Evolutionary conservation across 2,329 filamentous ascomycete genomes (phyloP), one percentile per base, ranked within the genome.

Genomic region (Hymenoscyphus repandus): DNA sequence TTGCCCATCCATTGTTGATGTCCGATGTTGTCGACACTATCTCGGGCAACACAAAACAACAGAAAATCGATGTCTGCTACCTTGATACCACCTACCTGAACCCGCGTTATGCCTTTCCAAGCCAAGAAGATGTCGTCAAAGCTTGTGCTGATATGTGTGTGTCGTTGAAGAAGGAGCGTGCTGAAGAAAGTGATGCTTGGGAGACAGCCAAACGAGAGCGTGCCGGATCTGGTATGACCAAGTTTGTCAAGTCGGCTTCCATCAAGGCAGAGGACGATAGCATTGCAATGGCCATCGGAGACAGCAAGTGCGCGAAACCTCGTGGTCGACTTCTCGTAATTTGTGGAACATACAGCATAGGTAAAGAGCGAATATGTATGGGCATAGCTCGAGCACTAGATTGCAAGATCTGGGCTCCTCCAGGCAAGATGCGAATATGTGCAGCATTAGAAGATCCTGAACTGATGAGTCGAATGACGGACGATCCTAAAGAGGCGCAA

Each of bases 51-150:
- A 73, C 72, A 1, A 83, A 76, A 52, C 86, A 93, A 63, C 93
- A 97, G 65, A 89, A 85, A 62, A 90, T 99, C 49, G 92, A 99
- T 63, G 83, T 92, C 27, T 97, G 93, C 71, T 99, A 99, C 66
- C 81, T 99, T 7, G 93, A 99, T 66, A 99, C 93, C 0, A 99
- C 93, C 0, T 99, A 99, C 66, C 78, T 99, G 10, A 96, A 93
- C 57, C 93, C 93, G 0, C 90, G 91, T 57, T 99, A 97, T 68
- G 86, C 92, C 0, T 99, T 99, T 61, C 93, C 93, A 0, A 85
- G 82, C 3, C 93, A 99, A 66, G 78, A 86, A 50, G 85, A 93
- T 58, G 93, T 99, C 49, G 90, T 97, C 54, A 75, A 80, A 56
- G 87, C 92, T 7, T 96, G 90, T 63, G 88, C 90, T 3, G 86